A percentile compares a stretch with the other conserved stretches of the same genome.
Conservation (phyloP, 2,329 filamentous ascomycete species). For the Orbilia brochopaga region DNA sequence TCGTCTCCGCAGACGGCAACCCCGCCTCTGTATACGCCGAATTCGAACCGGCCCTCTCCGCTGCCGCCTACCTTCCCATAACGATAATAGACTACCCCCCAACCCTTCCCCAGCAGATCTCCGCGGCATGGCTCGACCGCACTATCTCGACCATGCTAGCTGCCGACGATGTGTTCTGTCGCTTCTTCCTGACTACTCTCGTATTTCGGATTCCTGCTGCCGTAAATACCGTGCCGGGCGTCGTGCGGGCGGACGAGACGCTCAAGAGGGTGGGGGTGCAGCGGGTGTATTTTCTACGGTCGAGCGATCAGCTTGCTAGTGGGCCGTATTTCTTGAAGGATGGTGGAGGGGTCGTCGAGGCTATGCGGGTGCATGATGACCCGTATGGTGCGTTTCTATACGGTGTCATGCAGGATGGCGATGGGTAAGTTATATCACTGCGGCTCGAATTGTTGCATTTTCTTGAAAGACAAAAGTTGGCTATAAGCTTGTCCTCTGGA, state of each 20-base stretch:
- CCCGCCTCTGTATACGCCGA: not conserved
- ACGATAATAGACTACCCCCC: slow-evolving; percentile 19
- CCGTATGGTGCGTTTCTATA: slow-evolving; percentile 41
- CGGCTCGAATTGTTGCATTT: too few species aligned
- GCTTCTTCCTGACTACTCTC: slow-evolving; percentile 16
- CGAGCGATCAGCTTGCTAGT: slow-evolving; percentile 3
- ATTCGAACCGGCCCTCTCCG: not conserved
- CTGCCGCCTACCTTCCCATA: not conserved
- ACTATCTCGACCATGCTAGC: slow-evolving; percentile 23
- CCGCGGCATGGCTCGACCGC: slow-evolving; percentile 7
- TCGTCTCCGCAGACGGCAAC: not conserved
- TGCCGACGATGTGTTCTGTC: slow-evolving; percentile 28
- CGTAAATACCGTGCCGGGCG: slow-evolving; percentile 6
- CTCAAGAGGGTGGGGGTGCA: slow-evolving; percentile 12
- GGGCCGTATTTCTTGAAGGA: slow-evolving; percentile 31
- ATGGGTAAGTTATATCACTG: slow-evolving; percentile 22
- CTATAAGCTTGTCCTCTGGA: too few species aligned
- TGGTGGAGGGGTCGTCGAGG: slow-evolving; percentile 7
- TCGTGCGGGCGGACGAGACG: not conserved
- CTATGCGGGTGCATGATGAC: slow-evolving; percentile 34
- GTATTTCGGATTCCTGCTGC: slow-evolving; percentile 7
- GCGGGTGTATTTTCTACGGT: not conserved
- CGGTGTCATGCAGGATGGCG: slow-evolving; percentile 12
- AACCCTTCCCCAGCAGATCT: not conserved
- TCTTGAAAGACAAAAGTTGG: too few species aligned